phyloP scores from a whole-genome alignment of 257 asterid genomes.

The Avicennia marina region DNA sequence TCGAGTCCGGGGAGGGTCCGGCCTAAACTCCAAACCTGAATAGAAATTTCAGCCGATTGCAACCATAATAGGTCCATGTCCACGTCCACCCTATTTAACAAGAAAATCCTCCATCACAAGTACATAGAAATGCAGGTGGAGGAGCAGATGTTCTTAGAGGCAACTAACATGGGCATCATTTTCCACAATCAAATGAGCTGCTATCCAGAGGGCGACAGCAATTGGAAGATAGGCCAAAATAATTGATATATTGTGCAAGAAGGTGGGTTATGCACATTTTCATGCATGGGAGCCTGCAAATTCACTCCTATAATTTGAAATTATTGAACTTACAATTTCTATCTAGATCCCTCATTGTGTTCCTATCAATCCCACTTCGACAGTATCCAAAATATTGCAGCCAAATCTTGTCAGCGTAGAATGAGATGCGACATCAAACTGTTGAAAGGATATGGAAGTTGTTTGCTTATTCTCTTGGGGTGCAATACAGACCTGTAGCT shows the following conservation, averaged over 20 bases:
- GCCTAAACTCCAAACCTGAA: neutral
- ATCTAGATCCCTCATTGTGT: neutral
- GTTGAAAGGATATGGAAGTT: neutral
- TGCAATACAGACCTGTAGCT: slow-evolving; percentile 11
- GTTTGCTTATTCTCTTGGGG: neutral
- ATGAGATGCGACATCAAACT: neutral
- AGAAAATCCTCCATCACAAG: neutral
- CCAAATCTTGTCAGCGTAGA: neutral
- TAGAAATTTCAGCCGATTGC: neutral
- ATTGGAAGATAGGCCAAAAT: neutral
- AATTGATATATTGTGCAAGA: too few species aligned
- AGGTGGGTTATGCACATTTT: neutral
- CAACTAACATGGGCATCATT: too few species aligned
- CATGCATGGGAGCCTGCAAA: neutral
- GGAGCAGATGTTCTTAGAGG: too few species aligned
- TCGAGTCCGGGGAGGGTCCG: neutral
- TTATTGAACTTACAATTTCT: neutral
- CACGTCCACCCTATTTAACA: neutral
- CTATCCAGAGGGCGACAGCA: neutral
- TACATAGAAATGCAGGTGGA: neutral
- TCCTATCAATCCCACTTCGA: neutral
- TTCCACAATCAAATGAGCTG: neutral
- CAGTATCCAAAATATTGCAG: too few species aligned
- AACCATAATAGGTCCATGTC: neutral
- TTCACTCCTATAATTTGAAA: neutral